Base-by-base conservation (phyloP, 176 grass and related monocot genomes). In the Urochloa ruziziensis region DNA sequence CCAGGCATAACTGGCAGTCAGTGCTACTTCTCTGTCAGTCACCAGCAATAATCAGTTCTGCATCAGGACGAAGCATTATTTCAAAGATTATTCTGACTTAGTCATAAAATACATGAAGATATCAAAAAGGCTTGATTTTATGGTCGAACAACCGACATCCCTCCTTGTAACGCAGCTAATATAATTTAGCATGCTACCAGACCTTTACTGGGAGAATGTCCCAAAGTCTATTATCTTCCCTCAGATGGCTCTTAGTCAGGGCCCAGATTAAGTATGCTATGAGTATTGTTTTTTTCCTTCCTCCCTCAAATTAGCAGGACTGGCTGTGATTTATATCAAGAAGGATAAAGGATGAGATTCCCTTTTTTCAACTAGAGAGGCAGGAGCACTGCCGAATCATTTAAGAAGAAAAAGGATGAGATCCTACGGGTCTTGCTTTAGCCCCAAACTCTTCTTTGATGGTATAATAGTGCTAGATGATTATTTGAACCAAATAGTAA, bases 41-140 rank as follows among this genome's bases (percentile, higher is more conserved):
- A 82, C 54, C 70, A 72, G 46, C 72, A 90, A 74, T 78, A 78
- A 78, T 82, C 56, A 56, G 42, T 43, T 75, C 34, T 76, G 32
- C n/a, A 48, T 25, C n/a, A 58, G 53, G 25, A 25, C 7, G 21
- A 69, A 11, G 21, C 27, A 81, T 64, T 82, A 54, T 85, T 82
- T 76, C 62, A n/a, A 77, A 56, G 43, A 77, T 86, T 89, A 81
- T 57, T 30, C 56, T 70, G 44, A n/a, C 14, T 82, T 70, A 58
- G 71, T 56, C 11, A 65, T 57, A 52, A 71, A 70, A 56, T 43
- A n/a, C 23, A 82, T 47, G 46, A 64, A 71, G 44, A 46, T 29
- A 34, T 30, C 23, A 35, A 70, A 56, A 56, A 37, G 28, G 34
- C 2, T 57, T 29, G 51, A 33, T 37, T 8, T 12, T 80, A n/a